These are phyloP conservation scores for Colletotrichum sp. DNA, from an alignment of 2,329 filamentous ascomycete species.

Conservation along the genomic window DNA sequence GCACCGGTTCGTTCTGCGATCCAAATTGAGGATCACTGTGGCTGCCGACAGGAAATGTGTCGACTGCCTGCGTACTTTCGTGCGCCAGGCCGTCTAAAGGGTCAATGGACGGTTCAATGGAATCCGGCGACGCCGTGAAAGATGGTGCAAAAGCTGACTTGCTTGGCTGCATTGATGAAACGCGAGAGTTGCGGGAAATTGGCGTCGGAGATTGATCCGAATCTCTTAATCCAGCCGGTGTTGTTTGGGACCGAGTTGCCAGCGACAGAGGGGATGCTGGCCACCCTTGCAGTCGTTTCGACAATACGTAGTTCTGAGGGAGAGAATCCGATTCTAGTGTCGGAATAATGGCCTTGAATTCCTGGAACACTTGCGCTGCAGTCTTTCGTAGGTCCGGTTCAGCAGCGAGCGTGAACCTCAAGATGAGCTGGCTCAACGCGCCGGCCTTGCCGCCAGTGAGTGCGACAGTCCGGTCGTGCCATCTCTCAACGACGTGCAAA, in stretches of 20 bases:
- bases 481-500: neutral
- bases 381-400: fast-evolving
- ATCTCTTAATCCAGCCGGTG: neutral
- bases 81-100: too few species aligned
- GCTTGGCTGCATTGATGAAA: too few species aligned
- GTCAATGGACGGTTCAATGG: too few species aligned
- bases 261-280: too few species aligned
- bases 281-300: too few species aligned
- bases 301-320: neutral
- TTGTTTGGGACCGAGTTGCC: too few species aligned
- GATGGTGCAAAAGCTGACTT: too few species aligned
- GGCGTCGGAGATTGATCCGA: fast-evolving
- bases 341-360: neutral
- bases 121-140: too few species aligned
- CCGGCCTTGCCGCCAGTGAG: neutral
- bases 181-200: fast-evolving
- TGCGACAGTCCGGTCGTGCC: neutral
- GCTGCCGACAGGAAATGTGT: too few species aligned
- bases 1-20: too few species aligned
- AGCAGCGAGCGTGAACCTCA: neutral
- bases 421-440: neutral
- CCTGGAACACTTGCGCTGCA: fast-evolving
- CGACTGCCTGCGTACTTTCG: too few species aligned
- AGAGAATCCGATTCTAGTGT: neutral
- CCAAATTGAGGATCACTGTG: too few species aligned